Evolutionary conservation across 306 rosid species (phyloP).

Genomic region (Cicer bijugum): DNA sequence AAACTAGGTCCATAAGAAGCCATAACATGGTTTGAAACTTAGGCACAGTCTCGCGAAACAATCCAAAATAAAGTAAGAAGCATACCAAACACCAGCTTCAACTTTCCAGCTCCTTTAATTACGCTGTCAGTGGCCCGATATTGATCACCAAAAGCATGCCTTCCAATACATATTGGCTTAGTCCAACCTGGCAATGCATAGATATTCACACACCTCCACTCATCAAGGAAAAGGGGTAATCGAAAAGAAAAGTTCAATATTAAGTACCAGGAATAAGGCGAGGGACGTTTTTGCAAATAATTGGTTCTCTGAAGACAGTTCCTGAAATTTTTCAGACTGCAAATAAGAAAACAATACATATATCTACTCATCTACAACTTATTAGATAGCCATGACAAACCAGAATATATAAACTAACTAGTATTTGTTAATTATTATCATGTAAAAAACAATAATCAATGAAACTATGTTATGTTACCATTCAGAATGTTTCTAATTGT

Average conservation of each 20-base stretch:
- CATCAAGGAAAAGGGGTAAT: conserved; percentile 27
- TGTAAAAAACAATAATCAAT: conserved; percentile 25
- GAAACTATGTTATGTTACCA: conserved; percentile 55
- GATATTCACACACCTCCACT: conserved; percentile 27
- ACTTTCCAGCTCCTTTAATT: conserved; percentile 85
- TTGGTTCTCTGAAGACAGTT: conserved; percentile 97
- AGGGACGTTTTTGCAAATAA: conserved; percentile 90
- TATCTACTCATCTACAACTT: neutral
- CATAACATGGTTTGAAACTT: neutral
- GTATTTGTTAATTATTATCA: neutral
- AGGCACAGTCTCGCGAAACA: conserved; percentile 1
- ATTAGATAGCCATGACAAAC: conserved; percentile 14
- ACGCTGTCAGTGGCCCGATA: conserved; percentile 92
- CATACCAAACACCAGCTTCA: conserved; percentile 89
- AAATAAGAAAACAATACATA: conserved; percentile 29
- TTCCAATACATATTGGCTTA: conserved; percentile 91
- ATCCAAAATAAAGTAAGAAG: conserved; percentile 37
- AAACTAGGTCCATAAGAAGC: neutral
- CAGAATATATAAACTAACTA: conserved; percentile 31
- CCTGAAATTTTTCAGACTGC: conserved; percentile 55
- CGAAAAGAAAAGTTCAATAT: conserved; percentile 20
- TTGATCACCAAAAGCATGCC: conserved; percentile 99
- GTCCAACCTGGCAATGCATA: conserved; percentile 79
- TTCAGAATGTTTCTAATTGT: conserved; percentile 96
- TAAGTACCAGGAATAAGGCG: conserved; percentile 95